Evolutionary conservation across 2,329 filamentous ascomycete genomes (phyloP), one percentile per base, ranked within the genome.

Genomic region (Cryphonectria japonica): DNA sequence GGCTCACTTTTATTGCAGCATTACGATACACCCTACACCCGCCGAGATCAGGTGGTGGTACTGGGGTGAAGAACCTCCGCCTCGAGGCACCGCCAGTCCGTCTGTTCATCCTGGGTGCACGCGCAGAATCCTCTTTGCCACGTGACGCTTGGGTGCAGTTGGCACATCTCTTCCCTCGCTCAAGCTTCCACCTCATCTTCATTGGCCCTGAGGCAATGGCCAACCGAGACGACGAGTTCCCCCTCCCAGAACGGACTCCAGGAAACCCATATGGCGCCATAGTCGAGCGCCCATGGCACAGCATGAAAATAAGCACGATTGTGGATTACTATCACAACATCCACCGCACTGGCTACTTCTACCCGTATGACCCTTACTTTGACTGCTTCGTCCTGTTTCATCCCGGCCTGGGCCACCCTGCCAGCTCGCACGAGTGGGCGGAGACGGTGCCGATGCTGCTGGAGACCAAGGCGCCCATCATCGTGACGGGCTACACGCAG

Each of bases 291-390:
- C 87, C 99, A 11, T 93, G 92, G 78, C 90, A 92, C 69, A 91
- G 92, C 75, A 90, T 98, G 89, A 99, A 99, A 85, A 97, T 99
- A 78, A 96, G 92, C 80, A 99, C 97, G 0, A 97, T 95, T 78
- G 95, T 98, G 67, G 96, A 99, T 76, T 98, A 99, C 83, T 99
- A 97, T 84, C 95, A 99, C 82, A 98, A 93, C 2, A 89, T 99
- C 76, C 95, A 99, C 83, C 90, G 94, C 79, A 93, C 95, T 0
- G 92, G 94, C 64, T 88, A 95, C 79, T 99, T 98, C 83, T 90
- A 93, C 71, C 96, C 97, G 0, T 98, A 97, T 79, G 96, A 99
- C 79, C 96, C 96, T 0, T 99, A 99, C 83, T 97, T 99, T 80
- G 96, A 99, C 84, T 96, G 93, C 81, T 97, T 99, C 79, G 91